phyloP scores from a whole-genome alignment of 1,139 yeast genomes.

The Lipomyces yarrowii region DNA sequence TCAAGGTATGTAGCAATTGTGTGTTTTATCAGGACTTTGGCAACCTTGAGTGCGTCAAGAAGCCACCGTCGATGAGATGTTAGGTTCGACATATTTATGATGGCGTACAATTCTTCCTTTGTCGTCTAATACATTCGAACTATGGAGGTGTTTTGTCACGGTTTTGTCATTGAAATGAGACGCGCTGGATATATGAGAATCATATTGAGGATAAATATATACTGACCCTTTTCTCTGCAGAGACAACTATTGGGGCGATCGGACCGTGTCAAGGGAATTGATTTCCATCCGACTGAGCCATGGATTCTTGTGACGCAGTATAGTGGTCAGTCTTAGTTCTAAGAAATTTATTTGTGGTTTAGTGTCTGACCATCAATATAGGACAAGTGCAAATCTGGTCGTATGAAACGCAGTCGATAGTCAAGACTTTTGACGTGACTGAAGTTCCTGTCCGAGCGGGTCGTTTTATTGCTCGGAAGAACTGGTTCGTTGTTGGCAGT shows the following conservation, averaged over 20 bases:
- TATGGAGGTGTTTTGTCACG: not conserved
- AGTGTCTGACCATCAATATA: constrained; percentile 28
- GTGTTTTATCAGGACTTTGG: not conserved
- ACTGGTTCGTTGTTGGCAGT: constrained; percentile 95
- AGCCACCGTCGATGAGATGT: not conserved
- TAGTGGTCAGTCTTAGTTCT: constrained; percentile 51
- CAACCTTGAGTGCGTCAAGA: not conserved
- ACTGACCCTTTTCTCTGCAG: constrained; percentile 39
- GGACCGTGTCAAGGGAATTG: constrained; percentile 96
- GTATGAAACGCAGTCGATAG: constrained; percentile 73
- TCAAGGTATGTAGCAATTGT: constrained; percentile 21
- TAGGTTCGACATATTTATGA: not conserved
- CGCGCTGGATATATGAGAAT: not conserved
- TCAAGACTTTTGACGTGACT: constrained; percentile 80
- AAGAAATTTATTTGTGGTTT: not conserved
- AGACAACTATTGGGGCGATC: constrained; percentile 84
- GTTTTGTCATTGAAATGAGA: not conserved
- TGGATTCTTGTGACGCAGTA: constrained; percentile 90
- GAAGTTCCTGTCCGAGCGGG: constrained; percentile 96
- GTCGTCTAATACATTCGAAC: not conserved
- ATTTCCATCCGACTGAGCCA: constrained; percentile 96
- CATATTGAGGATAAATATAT: not conserved
- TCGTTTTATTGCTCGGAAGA: constrained; percentile 90
- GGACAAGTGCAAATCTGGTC: constrained; percentile 87
- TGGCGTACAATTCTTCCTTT: not conserved